Percentiles rank a stretch among this genome's conserved stretches.
These are phyloP conservation scores for Arachnomyces sp. DNA, from an alignment of 2,329 filamentous ascomycete species.

Conservation along the genomic window DNA sequence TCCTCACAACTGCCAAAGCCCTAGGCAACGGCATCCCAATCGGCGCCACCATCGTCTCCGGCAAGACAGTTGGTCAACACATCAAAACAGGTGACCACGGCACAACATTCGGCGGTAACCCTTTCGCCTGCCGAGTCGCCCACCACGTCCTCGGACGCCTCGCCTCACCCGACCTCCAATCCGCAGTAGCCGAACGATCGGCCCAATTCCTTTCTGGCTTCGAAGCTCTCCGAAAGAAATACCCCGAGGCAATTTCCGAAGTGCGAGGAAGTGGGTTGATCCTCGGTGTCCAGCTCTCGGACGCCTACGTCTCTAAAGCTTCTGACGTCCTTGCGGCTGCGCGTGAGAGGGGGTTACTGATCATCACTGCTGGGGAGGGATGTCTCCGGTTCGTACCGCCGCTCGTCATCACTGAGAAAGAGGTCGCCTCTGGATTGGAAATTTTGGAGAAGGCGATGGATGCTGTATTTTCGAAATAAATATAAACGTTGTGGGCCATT, in stretches of 20 bases:
- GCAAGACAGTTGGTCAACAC: constrained; percentile 57
- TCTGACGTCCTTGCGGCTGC: constrained; percentile 69
- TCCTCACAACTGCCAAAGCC: constrained; percentile 90
- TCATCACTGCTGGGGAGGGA: constrained; percentile 91
- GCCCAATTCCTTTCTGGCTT: constrained; percentile 53
- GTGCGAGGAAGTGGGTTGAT: constrained; percentile 78
- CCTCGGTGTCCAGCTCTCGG: constrained; percentile 72
- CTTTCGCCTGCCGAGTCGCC: constrained; percentile 73
- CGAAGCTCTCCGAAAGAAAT: constrained; percentile 48
- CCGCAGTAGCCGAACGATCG: constrained; percentile 61
- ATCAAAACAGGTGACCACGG: constrained; percentile 77
- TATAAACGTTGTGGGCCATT: no score
- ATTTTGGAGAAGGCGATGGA: constrained; percentile 65
- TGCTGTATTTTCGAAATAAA: constrained; percentile 42
- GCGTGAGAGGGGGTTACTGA: constrained; percentile 73
- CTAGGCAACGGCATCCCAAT: constrained; percentile 96
- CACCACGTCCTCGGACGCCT: constrained; percentile 78
- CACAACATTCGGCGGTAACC: constrained; percentile 91
- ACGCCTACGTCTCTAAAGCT: constrained; percentile 51
- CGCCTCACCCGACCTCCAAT: constrained; percentile 61
- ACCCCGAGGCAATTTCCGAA: constrained; percentile 67
- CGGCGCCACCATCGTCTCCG: constrained; percentile 66
- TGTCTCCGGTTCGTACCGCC: constrained; percentile 88
- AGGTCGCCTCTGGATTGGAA: constrained; percentile 69
- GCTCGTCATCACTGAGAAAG: constrained; percentile 67